Evolutionary conservation across 2,329 filamentous ascomycete genomes (phyloP), one percentile per base, ranked within the genome.

Genomic region (Arthroderma uncinatum): DNA sequence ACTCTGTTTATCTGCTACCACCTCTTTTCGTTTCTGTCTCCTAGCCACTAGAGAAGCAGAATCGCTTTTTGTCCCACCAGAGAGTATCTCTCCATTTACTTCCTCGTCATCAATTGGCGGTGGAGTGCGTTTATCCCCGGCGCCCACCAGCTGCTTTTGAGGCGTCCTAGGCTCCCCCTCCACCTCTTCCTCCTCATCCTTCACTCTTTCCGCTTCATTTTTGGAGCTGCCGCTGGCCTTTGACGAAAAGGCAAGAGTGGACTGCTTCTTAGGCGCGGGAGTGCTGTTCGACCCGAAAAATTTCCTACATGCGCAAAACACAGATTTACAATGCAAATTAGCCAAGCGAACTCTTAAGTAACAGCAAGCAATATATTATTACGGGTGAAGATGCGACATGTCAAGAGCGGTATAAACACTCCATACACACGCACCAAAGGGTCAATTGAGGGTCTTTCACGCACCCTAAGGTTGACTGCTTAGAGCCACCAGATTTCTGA

Each of bases 401-500:
- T 23, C 19, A 54, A 23, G 16, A 21, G 8, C 21, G 16, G 37
- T 16, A n/a, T 30, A 30, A 30, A 28, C 21, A 14, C 4, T 30
- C 14, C 34, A n/a, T 9, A 21, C 52, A 23, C 33, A 71, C 76
- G 72, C 82, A 90, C 87, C 84, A 81, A 71, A 92, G 75, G 64
- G 84, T 89, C 68, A 79, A 82, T 77, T 92, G 87, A 62, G 79
- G 78, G 66, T 83, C 75, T 73, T 82, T 85, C 61, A 92, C 89
- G 75, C 93, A 95, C 90, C 88, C 88, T 71, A 95, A 75, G 60
- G 87, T 95, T 66, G 87, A 83, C 75, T 95, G 89, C 70, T 88
- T 90, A 53, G 64, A 65, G 56, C 61, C 63, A 59, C 64, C 65
- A 19, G 54, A 48, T 34, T 67, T 65, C 14, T 67, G 65, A 12